Evolutionary conservation across 1,139 yeast species (phyloP).

Genomic region (Scheffersomyces segobiensis): DNA sequence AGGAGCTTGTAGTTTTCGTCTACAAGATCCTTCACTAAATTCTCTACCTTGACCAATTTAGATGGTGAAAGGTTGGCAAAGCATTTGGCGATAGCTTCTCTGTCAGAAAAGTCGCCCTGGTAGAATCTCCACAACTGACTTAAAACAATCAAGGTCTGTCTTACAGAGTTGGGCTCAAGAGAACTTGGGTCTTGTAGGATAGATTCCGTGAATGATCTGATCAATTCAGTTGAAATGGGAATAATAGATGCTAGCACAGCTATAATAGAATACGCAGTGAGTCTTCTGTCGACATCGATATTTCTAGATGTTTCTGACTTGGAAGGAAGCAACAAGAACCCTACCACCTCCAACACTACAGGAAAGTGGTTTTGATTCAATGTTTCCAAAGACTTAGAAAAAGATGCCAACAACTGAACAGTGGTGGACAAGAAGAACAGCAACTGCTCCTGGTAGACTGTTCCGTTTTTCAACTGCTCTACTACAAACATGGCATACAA

Average conservation of each 20-base stretch:
- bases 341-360: constrained; percentile 55
- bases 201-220: constrained; percentile 70
- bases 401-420: constrained; percentile 56
- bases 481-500: constrained; percentile 62
- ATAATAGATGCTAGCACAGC: constrained; percentile 76
- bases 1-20: constrained; percentile 31
- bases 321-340: constrained; percentile 46
- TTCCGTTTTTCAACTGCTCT: constrained; percentile 53
- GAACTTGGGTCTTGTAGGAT: constrained; percentile 43
- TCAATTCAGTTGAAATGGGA: constrained; percentile 62
- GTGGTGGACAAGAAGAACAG: constrained; percentile 77
- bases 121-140: constrained; percentile 44
- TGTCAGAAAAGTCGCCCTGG: constrained; percentile 19
- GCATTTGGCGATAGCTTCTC: constrained; percentile 11
- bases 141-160: constrained; percentile 40
- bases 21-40: constrained; percentile 16
- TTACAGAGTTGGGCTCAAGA: constrained; percentile 18
- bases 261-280: constrained; percentile 79
- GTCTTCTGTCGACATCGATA: constrained; percentile 62
- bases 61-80: constrained; percentile 17
- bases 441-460: constrained; percentile 68
- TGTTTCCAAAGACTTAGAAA: constrained; percentile 27
- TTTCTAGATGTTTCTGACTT: constrained; percentile 24
- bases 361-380: constrained; percentile 47
- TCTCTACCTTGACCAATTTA: constrained; percentile 15